Evolutionary conservation across 495 filamentous ascomycete species (phyloP).

Genomic region (Xylaria flabelliformis): DNA sequence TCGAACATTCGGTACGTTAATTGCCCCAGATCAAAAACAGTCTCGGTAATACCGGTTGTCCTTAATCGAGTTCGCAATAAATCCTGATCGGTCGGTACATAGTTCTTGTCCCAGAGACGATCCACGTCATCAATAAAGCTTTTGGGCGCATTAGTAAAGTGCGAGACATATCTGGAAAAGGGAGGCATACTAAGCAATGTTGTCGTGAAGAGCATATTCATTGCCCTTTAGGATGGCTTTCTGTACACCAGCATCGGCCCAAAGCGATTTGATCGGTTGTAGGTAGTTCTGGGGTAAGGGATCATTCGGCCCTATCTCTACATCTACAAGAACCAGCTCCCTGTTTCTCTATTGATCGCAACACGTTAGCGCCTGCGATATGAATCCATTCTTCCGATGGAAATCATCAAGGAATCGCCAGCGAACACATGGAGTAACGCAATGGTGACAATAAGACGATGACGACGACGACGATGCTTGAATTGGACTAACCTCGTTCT

Average conservation of each 20-base stretch:
- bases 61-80: constrained; percentile 89
- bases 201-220: constrained; percentile 96
- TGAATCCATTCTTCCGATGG: constrained; percentile 23
- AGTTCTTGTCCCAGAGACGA: constrained; percentile 83
- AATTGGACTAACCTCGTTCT: constrained; percentile 72
- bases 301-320: constrained; percentile 80
- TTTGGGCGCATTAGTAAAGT: constrained; percentile 23
- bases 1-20: constrained; percentile 99
- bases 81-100: constrained; percentile 96
- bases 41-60: constrained; percentile 97
- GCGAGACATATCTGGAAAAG: not conserved
- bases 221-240: constrained; percentile 87
- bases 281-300: constrained; percentile 72
- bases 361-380: constrained; percentile 37
- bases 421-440: not conserved
- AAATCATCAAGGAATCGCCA: not conserved
- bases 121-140: constrained; percentile 94
- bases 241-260: constrained; percentile 84
- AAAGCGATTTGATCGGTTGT: constrained; percentile 81
- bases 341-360: constrained; percentile 53
- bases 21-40: constrained; percentile 90
- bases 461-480: constrained; percentile 1
- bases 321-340: constrained; percentile 62
- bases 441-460: not conserved
- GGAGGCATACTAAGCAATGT: constrained; percentile 82